A percentile compares a stretch with the other conserved stretches of the same genome.
Conservation (phyloP, 495 filamentous ascomycete genomes). For the Neurospora sp. region DNA sequence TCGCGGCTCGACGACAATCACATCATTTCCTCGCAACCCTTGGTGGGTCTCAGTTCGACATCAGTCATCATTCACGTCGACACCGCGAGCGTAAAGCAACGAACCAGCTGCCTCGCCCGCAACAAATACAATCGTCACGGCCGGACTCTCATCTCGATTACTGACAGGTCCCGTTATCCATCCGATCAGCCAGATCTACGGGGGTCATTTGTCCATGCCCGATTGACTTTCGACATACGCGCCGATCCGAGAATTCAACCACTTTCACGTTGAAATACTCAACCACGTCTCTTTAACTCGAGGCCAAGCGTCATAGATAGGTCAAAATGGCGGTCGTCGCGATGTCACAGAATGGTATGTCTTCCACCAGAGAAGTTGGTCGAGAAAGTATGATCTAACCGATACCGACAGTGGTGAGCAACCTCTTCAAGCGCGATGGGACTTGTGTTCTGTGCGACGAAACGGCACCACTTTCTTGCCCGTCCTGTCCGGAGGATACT, state of each 20-base stretch:
- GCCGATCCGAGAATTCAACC: constrained; percentile 4
- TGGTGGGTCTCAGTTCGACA: background rate
- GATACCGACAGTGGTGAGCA: background rate
- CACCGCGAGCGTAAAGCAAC: background rate
- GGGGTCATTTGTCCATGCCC: constrained; percentile 6
- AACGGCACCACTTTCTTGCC: constrained; percentile 14
- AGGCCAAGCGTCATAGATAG: background rate
- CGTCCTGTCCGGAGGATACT: constrained; percentile 10
- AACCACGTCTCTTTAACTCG: background rate
- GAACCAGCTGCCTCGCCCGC: background rate
- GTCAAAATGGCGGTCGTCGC: constrained; percentile 9
- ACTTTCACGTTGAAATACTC: background rate
- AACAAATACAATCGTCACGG: background rate
- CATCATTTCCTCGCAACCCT: background rate
- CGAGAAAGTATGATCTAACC: background rate
- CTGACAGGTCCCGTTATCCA: background rate
- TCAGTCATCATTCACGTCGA: background rate
- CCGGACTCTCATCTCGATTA: background rate
- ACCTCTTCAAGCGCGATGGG: constrained; percentile 13
- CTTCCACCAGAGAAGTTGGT: background rate
- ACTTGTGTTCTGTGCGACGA: constrained; percentile 15
- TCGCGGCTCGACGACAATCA: background rate
- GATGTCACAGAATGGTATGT: constrained; percentile 4
- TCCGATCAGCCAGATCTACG: constrained; percentile 15
- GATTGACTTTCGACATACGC: background rate